Evolutionary conservation across 1,139 yeast species (phyloP), one percentile per base, ranked within the genome.

Genomic region (Kodamaea plutei): DNA sequence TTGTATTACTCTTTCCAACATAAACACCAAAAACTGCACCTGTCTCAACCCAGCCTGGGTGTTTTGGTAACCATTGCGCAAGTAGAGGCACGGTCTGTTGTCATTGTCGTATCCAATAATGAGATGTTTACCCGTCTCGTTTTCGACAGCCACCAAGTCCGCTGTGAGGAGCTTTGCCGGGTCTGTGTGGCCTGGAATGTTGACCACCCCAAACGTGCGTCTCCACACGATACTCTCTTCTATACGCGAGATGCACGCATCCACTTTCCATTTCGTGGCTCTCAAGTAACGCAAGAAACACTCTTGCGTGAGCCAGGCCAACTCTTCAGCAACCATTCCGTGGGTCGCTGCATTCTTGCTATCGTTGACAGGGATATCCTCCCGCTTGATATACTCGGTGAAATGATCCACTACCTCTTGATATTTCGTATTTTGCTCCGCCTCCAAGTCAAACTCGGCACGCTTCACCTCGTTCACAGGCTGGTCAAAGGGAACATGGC

Each of bases 51-150:
- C 76, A 4, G 91, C 76, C 45, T 84, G 77, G 9, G 98, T 91
- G 58, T 91, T 91, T 54, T 91, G 97, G 52, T 93, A 76, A 10
- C 96, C 97, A 5, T 94, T 93, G 52, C 87, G 78, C 47, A 91
- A 69, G 52, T 87, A 89, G 26, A 91, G 63, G 48, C 96, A 87
- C 1, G 98, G 97, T 47, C 98, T 72, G 36, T 82, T 75, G 45
- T 83, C 89, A 45, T 81, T 80, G 52, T 91, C 98, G 51, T 72
- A 91, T 8, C 98, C 98, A 23, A 91, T 61, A 37, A 88, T 77
- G 22, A 89, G 78, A 50, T 89, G 84, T 54, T 91, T 91, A 27
- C 98, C 98, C 0, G 95, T 80, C 48, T 71, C 79, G 54, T 83
- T 83, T 60, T 89, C 96, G 1, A 62, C 67, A 5, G 73, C 70